phyloP scores from a whole-genome alignment of 2,329 filamentous ascomycete species.

The Talaromyces albobiverticillius region DNA sequence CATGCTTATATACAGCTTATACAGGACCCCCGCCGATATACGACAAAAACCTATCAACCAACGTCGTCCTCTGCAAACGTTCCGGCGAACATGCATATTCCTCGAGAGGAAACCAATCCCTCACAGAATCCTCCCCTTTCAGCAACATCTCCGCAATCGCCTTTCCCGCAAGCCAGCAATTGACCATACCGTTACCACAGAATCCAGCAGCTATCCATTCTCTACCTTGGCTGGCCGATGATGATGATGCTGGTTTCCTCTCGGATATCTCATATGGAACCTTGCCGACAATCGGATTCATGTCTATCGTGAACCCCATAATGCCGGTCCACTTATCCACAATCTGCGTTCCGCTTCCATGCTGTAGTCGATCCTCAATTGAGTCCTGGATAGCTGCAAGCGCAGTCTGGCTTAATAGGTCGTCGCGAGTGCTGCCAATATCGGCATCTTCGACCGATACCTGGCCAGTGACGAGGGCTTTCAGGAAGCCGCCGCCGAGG shows the following conservation, averaged over 20 bases:
- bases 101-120: constrained; percentile 24
- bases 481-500: constrained; percentile 14
- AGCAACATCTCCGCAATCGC: constrained; percentile 29
- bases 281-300: constrained; percentile 51
- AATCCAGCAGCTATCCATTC: constrained; percentile 61
- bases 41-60: constrained; percentile 12
- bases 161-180: constrained; percentile 40
- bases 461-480: constrained; percentile 9
- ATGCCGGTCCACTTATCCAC: constrained; percentile 37
- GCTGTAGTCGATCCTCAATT: constrained; percentile 10
- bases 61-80: constrained; percentile 7
- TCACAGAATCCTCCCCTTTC: constrained; percentile 19
- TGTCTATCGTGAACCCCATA: constrained; percentile 52
- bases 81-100: constrained; percentile 14
- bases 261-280: constrained; percentile 42
- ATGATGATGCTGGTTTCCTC: constrained; percentile 10
- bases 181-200: constrained; percentile 66
- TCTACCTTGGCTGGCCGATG: constrained; percentile 16
- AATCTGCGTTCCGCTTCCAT: constrained; percentile 20
- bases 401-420: constrained; percentile 8
- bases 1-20: background rate
- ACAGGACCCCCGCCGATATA: background rate
- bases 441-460: constrained; percentile 12
- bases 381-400: constrained; percentile 4
- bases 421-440: constrained; percentile 14